These are phyloP conservation scores for Diaporthe amygdali DNA, from an alignment of 2,329 filamentous ascomycete genomes.

Conservation along the genomic window DNA sequence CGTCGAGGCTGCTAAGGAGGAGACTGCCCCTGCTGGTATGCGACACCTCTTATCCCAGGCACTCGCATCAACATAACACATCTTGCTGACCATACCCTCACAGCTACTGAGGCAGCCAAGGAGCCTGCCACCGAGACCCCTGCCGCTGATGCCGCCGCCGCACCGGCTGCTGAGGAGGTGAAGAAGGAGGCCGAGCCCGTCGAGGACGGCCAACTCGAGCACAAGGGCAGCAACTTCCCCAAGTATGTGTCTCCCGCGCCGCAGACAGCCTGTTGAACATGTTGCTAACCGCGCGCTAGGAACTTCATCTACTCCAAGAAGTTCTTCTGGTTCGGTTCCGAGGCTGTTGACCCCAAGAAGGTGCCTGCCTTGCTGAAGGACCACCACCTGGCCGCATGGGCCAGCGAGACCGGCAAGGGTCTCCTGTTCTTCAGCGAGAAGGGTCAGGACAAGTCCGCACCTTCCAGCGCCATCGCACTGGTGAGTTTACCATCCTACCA, in stretches of 20 bases:
- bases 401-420: constrained; percentile 91
- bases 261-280: background rate
- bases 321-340: constrained; percentile 85
- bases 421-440: constrained; percentile 91
- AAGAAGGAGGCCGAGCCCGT: constrained; percentile 55
- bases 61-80: background rate
- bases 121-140: constrained; percentile 42
- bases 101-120: constrained; percentile 35
- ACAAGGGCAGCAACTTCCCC: constrained; percentile 86
- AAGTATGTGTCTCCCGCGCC: constrained; percentile 67
- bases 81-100: constrained; percentile 14
- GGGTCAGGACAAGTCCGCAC: constrained; percentile 78
- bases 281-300: constrained; percentile 52
- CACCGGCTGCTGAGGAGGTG: constrained; percentile 44
- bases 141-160: constrained; percentile 41
- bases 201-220: constrained; percentile 83
- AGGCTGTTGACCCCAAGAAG: constrained; percentile 75
- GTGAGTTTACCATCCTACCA: constrained; percentile 55
- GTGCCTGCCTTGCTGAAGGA: constrained; percentile 81
- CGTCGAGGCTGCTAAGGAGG: constrained; percentile 24
- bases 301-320: constrained; percentile 91
- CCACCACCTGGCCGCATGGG: constrained; percentile 86
- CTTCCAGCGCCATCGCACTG: constrained; percentile 83
- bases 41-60: background rate
- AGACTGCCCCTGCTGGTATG: constrained; percentile 25